Conservation (phyloP, 2,329 filamentous ascomycete species). For the Chrysoporthe cubensis region DNA sequence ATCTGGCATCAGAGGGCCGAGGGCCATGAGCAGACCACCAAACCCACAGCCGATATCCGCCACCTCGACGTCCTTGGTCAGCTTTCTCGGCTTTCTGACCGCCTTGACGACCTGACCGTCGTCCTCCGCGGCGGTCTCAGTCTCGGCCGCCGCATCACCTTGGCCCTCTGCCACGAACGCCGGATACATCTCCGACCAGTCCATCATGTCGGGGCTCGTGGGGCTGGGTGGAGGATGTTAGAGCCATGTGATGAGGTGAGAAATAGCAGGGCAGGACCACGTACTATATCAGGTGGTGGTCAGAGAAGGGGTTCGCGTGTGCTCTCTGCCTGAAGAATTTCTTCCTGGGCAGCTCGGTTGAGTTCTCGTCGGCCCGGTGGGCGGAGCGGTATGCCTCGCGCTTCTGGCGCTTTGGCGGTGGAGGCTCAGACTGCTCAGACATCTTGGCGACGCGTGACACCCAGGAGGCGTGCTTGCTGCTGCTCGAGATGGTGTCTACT, state of each 20-base stretch:
- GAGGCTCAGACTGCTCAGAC: not conserved
- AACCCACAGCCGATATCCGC: conserved; percentile 98
- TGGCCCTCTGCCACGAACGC: conserved; percentile 59
- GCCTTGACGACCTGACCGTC: conserved; percentile 23
- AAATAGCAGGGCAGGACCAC: conserved; percentile 12
- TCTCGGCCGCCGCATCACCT: conserved; percentile 30
- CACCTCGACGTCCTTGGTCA: conserved; percentile 79
- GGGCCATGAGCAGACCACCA: conserved; percentile 84
- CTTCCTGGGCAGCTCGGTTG: conserved; percentile 79
- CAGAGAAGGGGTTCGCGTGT: conserved; percentile 97
- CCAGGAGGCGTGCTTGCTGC: not conserved
- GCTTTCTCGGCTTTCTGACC: conserved; percentile 38
- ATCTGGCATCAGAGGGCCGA: conserved; percentile 80
- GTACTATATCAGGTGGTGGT: conserved; percentile 83
- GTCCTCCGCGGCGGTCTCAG: conserved; percentile 24
- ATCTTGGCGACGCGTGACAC: conserved; percentile 4
- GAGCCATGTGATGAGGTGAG: not conserved
- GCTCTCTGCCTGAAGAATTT: conserved; percentile 95
- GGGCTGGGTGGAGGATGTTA: conserved; percentile 60
- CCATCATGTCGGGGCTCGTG: conserved; percentile 78
- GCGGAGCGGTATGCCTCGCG: conserved; percentile 67
- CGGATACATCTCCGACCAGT: conserved; percentile 87
- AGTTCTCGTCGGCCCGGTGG: conserved; percentile 51
- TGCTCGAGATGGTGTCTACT: not conserved
- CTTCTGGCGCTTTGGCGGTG: conserved; percentile 60